Percentiles rank a stretch among this genome's conserved stretches.
These are phyloP conservation scores for Bryoglossum gracile DNA, from an alignment of 495 filamentous ascomycete genomes.

Conservation along the genomic window DNA sequence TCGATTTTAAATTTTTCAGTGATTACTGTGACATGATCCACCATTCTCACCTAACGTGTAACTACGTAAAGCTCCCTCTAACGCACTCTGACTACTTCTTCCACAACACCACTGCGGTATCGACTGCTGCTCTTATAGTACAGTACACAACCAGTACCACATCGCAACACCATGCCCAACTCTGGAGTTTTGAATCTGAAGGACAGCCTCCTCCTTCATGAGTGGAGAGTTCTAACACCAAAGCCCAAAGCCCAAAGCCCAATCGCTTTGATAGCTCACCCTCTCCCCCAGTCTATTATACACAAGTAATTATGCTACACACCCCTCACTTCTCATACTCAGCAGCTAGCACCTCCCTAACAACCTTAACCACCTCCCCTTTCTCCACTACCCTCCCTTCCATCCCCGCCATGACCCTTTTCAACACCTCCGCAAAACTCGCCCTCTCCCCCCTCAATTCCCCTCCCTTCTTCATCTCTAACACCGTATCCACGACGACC, in stretches of 20 bases:
- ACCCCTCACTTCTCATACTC: too few species aligned
- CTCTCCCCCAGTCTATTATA: background rate
- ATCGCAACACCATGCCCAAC: too few species aligned
- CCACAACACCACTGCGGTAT: too few species aligned
- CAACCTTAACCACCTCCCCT: constrained; percentile 20
- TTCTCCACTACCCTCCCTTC: constrained; percentile 21
- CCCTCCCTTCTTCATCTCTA: constrained; percentile 18
- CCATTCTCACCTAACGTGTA: background rate
- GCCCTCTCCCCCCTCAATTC: constrained; percentile 14
- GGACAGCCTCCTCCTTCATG: too few species aligned
- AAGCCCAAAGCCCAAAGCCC: background rate
- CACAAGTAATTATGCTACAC: too few species aligned
- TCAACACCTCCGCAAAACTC: constrained; percentile 25
- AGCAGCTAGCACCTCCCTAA: constrained; percentile 20
- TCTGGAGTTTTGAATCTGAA: too few species aligned
- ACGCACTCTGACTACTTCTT: too few species aligned
- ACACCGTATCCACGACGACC: constrained; percentile 32
- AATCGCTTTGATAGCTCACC: background rate
- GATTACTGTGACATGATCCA: background rate
- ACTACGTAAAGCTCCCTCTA: too few species aligned
- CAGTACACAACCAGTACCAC: too few species aligned
- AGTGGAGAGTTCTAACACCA: background rate
- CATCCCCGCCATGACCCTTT: constrained; percentile 17
- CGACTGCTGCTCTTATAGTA: too few species aligned
- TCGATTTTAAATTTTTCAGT: background rate